Evolutionary conservation across 495 filamentous ascomycete genomes (phyloP), one percentile per base, ranked within the genome.

Genomic region (Tuber magnatum): DNA sequence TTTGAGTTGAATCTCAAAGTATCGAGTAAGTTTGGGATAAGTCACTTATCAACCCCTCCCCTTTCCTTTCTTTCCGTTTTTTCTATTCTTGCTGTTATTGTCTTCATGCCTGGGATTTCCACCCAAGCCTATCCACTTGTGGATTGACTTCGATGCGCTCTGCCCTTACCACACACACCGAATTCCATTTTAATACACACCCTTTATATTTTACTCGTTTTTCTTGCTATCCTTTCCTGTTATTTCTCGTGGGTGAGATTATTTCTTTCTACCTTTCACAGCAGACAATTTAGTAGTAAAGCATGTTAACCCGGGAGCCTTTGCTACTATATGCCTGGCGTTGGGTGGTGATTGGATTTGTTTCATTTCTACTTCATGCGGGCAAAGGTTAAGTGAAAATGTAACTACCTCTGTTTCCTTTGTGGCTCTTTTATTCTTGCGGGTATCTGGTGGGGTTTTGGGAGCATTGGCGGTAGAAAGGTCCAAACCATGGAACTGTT

Each of bases 31-130:
- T 65, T 28, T 20, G 3, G 56, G 56, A 65, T 65, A 65, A 65
- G 56, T 65, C 56, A 65, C 56, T 65, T 65, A 65, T 65, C 56
- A 65, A 65, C 56, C 56, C 56, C 56, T 65, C 56, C 56, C 56
- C 28, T 65, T 35, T 65, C 28, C 28, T 35, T 35, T 35, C 28
- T 35, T 65, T 35, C 56, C 28, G 28, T 35, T 65, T 35, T 35
- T 65, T 65, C 56, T 65, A 18, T 32, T 14, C 56, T 65, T 35
- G 28, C 56, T 65, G 28, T 65, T 35, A 35, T 65, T 65, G 14
- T 65, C 56, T 65, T 20, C 56, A 35, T 14, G 28, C 28, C 5
- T 65, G 28, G 56, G 12, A 65, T 35, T 35, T 35, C 56, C 56
- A 35, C 56, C 56, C 56, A 20, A 35, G 56, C 8, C 28, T 65